Percentiles rank a stretch among this genome's conserved stretches.
These are phyloP conservation scores for Rutstroemia sydowiana DNA, from an alignment of 2,329 filamentous ascomycete species.

Conservation along the genomic window DNA sequence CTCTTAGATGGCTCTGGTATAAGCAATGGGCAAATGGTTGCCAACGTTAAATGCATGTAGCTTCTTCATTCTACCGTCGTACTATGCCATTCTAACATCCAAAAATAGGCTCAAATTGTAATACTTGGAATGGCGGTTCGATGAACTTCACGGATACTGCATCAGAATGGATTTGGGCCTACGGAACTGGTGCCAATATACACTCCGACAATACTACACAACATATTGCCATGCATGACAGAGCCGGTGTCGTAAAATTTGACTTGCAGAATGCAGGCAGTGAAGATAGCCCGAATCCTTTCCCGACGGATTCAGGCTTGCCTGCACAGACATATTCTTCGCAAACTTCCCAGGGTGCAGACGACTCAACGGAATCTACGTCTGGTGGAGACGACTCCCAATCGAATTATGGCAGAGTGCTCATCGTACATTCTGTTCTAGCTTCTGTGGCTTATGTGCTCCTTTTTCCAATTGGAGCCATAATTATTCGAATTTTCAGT, in stretches of 20 bases:
- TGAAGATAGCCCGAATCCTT: slow-evolving; percentile 31
- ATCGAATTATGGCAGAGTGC: slow-evolving; percentile 6
- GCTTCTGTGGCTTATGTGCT: slow-evolving; percentile 51
- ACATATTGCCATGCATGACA: slow-evolving; percentile 39
- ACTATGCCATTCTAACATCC: slow-evolving; percentile 5
- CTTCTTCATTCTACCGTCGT: not conserved
- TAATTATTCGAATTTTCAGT: slow-evolving; percentile 54
- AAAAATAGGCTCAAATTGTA: slow-evolving; percentile 40
- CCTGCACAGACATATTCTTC: not conserved
- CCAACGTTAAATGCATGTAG: slow-evolving; percentile 45
- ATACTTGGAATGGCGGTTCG: slow-evolving; percentile 43
- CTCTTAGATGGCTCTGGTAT: slow-evolving; percentile 48
- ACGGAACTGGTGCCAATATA: slow-evolving; percentile 38
- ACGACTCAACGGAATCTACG: not conserved
- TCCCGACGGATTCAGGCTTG: slow-evolving; percentile 9
- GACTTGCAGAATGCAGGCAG: slow-evolving; percentile 43
- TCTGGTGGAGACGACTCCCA: not conserved
- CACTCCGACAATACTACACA: slow-evolving; percentile 38
- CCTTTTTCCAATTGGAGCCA: slow-evolving; percentile 53
- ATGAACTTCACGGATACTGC: slow-evolving; percentile 40
- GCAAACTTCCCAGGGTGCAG: not conserved
- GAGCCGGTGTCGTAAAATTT: slow-evolving; percentile 36
- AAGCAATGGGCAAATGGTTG: slow-evolving; percentile 43
- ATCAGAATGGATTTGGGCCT: slow-evolving; percentile 45
- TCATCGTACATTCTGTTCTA: slow-evolving; percentile 46